Base-by-base conservation (phyloP, 2,329 filamentous ascomycete species). In the Diplodia corticola region DNA sequence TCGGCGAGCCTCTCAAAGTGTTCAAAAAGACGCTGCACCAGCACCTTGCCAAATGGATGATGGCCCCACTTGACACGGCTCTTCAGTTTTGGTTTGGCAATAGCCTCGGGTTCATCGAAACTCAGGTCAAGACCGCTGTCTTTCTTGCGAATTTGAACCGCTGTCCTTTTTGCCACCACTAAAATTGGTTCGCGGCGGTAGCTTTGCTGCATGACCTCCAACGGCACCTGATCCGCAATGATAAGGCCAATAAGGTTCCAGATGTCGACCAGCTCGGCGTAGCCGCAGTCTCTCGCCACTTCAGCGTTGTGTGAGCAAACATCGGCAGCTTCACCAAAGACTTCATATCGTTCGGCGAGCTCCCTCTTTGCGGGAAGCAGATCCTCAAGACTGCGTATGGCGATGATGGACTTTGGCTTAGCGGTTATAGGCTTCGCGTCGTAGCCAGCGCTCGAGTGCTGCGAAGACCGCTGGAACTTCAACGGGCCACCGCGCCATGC, bases 191-290 rank as follows among this genome's bases (percentile, higher is more conserved):
- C 83, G 9, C 83, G 81, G 48, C 82, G 80, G 68, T 84, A 80
- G 33, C 82, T 79, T 65, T 85, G 82, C 3, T 83, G 81, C 50
- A 90, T 78, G 28, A 91, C 80, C 70, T 90, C 85, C 3, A 94
- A 80, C 1, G 90, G 91, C 30, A 93, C 88, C 51, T 92, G 88
- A 70, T 91, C 90, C 69, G 88, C 88, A 53, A 98, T 80, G 5
- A 98, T 82, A 67, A 97, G 81, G 20, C 87, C 89, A 64, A 92
- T 83, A 69, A 97, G 89, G 57, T 86, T 87, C 95, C 95, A 99
- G 6, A 96, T 86, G 70, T 92, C 87, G 28, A 90, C 89, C 33
- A 96, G 79, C 69, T 97, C 91, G 15, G 82, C 76, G 69, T 87
- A 85, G 4, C 89, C 91, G 70, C 90, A 84, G 69, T 87, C 88